Base-by-base conservation (phyloP, 1,284 basidiomycete genomes). In the Boletus sp. region DNA sequence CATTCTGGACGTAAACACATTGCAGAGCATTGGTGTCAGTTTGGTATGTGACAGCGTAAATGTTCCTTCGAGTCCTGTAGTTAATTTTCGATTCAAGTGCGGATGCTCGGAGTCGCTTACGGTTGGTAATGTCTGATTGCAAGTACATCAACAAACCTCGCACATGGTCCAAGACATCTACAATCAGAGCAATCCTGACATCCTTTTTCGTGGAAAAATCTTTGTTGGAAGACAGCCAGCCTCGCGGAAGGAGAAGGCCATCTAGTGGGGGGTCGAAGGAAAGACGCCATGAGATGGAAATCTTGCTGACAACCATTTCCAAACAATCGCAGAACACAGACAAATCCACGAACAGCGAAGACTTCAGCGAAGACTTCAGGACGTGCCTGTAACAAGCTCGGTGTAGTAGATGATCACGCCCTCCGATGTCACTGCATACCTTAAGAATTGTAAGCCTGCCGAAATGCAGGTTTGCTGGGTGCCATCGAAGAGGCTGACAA, bases 291-390 rank as follows among this genome's bases (percentile, higher is more conserved):
- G 76, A 65, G 0, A 84, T 51, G 7, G 78, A 67, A 13, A 77
- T 64, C 7, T 73, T 73, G 1, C 72, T 71, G 41, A 76, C 73
- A 1, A 83, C 62, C 24, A 70, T 65, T 46, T 85, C 84, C 37
- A 81, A 57, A 31, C 78, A 65, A 51, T 81, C 76, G 55, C 81
- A 83, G 1, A 84, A 63, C 2, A 78, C 69, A 9, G 71, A 76
- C 24, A 80, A 66, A 54, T 82, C 72, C 20, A 83, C 67, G 4
- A 58, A 62, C 0, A 79, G 50, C 6, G 53, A 55, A 0, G n/a
- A n/a, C n/a, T n/a, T n/a, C n/a, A n/a, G n/a, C n/a, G n/a, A n/a
- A n/a, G n/a, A 64, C 0, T 74, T 62, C 4, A 82, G 35, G 12
- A 84, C 58, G 53, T 80, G 77, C 18, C 84, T 85, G 37, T 22